Evolutionary conservation across 345 rosid genomes (phyloP), one percentile per base, ranked within the genome.

Genomic region (Populus nigra): DNA sequence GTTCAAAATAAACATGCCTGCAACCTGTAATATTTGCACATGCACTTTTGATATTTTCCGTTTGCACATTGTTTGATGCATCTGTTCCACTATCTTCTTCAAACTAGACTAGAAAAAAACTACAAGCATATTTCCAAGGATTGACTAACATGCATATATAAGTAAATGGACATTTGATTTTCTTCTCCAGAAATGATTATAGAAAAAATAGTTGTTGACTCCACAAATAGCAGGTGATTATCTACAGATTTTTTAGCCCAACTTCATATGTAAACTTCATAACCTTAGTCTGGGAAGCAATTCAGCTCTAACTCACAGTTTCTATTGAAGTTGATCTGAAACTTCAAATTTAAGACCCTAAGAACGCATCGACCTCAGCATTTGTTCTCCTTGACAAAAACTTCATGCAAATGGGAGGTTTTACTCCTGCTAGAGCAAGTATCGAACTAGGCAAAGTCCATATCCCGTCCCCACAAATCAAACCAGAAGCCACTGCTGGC

Each of bases 401-500:
- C 75, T 84, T 78, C 87, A 87, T 87, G 80, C 89, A 87, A 2
- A 84, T 82, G 15, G 89, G 89, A 31, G 86, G 89, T 25, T 80
- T 80, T 29, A 84, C 81, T 71, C 80, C 79, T 0, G 73, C 85
- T 6, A 87, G 68, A 5, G 86, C 81, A 8, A 87, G 89, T 66
- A 84, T 41, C 3, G 62, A 22, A 57, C 27, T 57, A 22, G 62
- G 62, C 27, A 57, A 57, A 57, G 62, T 57, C 62, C 62, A 57
- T 57, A 57, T 57, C 4, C 62, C 62, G 20, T 57, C 62, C 27
- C 62, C 62, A n/a, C 62, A 87, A 29, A 84, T 87, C 65, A 87
- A 15, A 38, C 87, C 87, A 15, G 89, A 87, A 45, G 87, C 87
- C 7, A 87, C 78, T 0, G 86, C 87, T 6, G 81, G 80, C 0